Conservation (phyloP, 140 eudicot species). For the Bidens hawaiensis region DNA sequence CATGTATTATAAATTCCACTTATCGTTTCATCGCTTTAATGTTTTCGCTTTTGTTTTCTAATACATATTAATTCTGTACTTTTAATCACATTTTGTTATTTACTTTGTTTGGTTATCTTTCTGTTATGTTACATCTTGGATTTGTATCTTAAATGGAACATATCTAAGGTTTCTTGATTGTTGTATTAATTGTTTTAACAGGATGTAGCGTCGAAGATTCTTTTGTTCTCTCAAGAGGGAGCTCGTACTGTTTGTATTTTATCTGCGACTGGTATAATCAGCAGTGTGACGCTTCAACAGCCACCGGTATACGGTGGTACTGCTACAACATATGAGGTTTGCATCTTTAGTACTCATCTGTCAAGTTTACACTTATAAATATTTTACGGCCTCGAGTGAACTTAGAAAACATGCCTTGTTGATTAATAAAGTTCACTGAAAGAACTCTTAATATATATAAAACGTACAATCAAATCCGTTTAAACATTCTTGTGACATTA, state of each 20-base stretch:
- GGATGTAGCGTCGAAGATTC: conserved; percentile 74
- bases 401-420: no score
- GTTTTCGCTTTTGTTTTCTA: no score
- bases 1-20: neutral
- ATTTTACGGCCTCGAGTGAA: no score
- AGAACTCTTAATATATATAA: no score
- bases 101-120: neutral
- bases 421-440: no score
- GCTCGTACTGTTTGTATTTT: conserved; percentile 87
- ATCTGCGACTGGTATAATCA: conserved; percentile 80
- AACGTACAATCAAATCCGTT: no score
- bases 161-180: neutral
- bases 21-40: neutral
- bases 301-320: conserved; percentile 62
- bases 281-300: conserved; percentile 83
- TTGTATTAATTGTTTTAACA: conserved; percentile 15
- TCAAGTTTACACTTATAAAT: neutral
- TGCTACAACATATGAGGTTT: conserved; percentile 79
- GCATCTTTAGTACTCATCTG: conserved; percentile 12
- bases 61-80: neutral
- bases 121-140: neutral
- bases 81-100: neutral
- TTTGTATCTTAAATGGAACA: neutral
- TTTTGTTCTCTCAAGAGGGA: conserved; percentile 85
- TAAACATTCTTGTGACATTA: no score